Evolutionary conservation across 768 basidiomycete species (phyloP), one percentile per base, ranked within the genome.

Genomic region (Trametes gibbosa): DNA sequence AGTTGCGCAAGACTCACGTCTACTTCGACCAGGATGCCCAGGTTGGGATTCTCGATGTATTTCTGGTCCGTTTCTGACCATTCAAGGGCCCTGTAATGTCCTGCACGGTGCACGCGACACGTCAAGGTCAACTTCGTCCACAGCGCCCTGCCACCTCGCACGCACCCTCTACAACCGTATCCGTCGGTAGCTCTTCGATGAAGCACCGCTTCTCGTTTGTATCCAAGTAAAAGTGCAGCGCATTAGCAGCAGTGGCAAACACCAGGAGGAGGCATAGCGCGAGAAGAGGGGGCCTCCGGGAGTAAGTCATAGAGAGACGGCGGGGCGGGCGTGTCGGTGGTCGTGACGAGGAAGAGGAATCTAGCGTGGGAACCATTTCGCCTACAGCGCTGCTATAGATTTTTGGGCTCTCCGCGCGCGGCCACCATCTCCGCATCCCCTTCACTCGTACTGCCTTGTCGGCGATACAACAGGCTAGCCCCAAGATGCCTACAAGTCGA

Each of bases 151-250:
- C 53, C 48, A 63, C 50, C 39, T 46, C 19, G 39, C 19, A 59
- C 79, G 60, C 66, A 91, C 95, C 93, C 79, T 97, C 92, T 37
- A 96, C 92, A 27, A 95, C 87, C n/a, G 95, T 98, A 73, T 96
- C 90, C 2, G 86, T 85, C 13, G 97, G 96, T 19, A 98, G 77
- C 72, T 99, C 97, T 70, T 98, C 97, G 58, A 98, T 83, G 76
- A 98, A 98, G 72, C 97, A 99, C 48, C 90, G 83, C 68, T 89
- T 87, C 73, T 97, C 92, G 69, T 92, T 90, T 17, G 94, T 87
- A 70, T 97, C 94, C 58, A 99, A 84, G 72, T 99, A 99, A 74
- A 98, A 97, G 71, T 99, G 97, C 25, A 99, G 86, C 27, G 91
- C 93, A 70, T 87, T 82, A 17, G 77, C 80, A 19, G 79, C 69